These are phyloP conservation scores for Begonia fuchsioides DNA, from an alignment of 306 rosid genomes.

Conservation along the genomic window DNA sequence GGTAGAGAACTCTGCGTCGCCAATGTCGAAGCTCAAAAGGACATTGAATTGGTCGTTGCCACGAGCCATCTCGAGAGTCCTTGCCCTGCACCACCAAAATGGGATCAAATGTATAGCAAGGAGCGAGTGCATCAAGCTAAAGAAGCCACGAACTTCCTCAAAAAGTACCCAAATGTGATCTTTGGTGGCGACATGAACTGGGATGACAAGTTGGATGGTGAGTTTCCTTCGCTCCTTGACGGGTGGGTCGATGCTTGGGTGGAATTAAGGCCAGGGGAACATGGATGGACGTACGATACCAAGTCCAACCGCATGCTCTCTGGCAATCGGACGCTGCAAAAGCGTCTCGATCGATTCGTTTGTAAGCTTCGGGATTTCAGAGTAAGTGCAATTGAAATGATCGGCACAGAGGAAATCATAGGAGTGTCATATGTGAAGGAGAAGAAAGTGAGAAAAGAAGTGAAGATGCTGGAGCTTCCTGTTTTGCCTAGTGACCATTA, in stretches of 20 bases:
- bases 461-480: conserved; percentile 56
- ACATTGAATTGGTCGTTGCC: too few relatives aligned
- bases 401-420: conserved; percentile 59
- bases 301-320: conserved; percentile 74
- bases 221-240: conserved; percentile 37
- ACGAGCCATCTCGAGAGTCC: too few relatives aligned
- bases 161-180: conserved; percentile 49
- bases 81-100: too few relatives aligned
- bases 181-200: conserved; percentile 98
- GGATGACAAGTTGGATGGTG: conserved; percentile 79
- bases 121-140: conserved; percentile 79
- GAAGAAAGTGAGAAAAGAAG: conserved; percentile 57
- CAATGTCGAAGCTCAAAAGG: too few relatives aligned
- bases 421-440: conserved; percentile 45
- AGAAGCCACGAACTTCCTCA: conserved; percentile 50
- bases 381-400: conserved; percentile 56
- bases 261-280: conserved; percentile 43
- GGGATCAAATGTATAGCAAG: conserved; percentile 93
- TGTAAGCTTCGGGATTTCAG: conserved; percentile 46
- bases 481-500: conserved; percentile 93
- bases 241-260: conserved; percentile 85
- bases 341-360: conserved; percentile 64
- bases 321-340: conserved; percentile 57
- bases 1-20: too few relatives aligned
- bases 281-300: conserved; percentile 91